These are phyloP conservation scores for Furcasterigmium furcatum DNA, from an alignment of 2,329 filamentous ascomycete genomes.

Conservation along the genomic window DNA sequence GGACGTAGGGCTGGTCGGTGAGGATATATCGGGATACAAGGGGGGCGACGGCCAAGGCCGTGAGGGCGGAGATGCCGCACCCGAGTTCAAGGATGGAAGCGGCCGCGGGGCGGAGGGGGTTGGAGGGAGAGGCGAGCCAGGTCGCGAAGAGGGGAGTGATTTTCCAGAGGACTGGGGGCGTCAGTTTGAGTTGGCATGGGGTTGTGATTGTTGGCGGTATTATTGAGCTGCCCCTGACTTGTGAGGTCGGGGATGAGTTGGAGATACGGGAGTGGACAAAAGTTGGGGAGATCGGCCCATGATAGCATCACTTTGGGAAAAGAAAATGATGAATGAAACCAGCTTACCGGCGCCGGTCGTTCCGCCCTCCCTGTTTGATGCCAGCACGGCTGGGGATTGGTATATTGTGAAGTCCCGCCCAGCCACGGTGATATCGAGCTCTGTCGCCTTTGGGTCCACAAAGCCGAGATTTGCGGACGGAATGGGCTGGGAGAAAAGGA, in stretches of 20 bases:
- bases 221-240: no score
- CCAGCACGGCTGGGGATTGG: constrained; percentile 81
- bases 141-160: constrained; percentile 79
- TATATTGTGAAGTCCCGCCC: constrained; percentile 70
- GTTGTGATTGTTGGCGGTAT: constrained; percentile 1
- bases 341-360: constrained; percentile 49
- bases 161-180: constrained; percentile 74
- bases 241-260: no score
- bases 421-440: constrained; percentile 65
- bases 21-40: constrained; percentile 66
- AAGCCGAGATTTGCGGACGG: constrained; percentile 81
- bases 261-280: no score
- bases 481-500: constrained; percentile 75
- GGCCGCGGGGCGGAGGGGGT: constrained; percentile 41
- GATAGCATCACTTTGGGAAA: no score
- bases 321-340: constrained; percentile 4
- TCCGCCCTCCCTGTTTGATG: constrained; percentile 65
- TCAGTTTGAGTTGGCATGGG: no score
- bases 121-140: constrained; percentile 63
- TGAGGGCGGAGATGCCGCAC: constrained; percentile 79
- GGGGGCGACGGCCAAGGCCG: constrained; percentile 66
- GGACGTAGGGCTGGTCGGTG: constrained; percentile 86
- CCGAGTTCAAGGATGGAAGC: constrained; percentile 78
- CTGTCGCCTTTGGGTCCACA: constrained; percentile 65
- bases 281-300: no score